Conservation (phyloP, 2,329 filamentous ascomycete species). For the Stemphylium lycopersici region DNA sequence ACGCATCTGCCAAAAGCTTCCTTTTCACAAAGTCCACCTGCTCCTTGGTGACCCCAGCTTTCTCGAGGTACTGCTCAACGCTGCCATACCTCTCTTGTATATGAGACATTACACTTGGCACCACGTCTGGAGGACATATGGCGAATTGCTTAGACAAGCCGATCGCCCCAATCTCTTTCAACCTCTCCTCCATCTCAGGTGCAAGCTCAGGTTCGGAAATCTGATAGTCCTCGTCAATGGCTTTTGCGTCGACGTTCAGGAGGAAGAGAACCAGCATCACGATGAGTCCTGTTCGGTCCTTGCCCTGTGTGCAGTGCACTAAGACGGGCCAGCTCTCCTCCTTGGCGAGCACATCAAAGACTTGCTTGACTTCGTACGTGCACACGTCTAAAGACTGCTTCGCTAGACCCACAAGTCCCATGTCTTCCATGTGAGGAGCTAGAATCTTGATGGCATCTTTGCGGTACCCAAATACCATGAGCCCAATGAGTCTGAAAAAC, state of each 20-base stretch:
- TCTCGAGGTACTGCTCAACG: slow-evolving; percentile 67
- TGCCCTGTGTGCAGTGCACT: slow-evolving; percentile 87
- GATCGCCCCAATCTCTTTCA: slow-evolving; percentile 72
- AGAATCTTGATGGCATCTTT: slow-evolving; percentile 73
- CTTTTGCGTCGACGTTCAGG: slow-evolving; percentile 61
- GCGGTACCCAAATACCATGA: slow-evolving; percentile 71
- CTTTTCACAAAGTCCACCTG: slow-evolving; percentile 44
- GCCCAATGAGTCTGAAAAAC: slow-evolving; percentile 66
- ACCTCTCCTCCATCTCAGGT: slow-evolving; percentile 65
- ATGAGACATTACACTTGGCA: slow-evolving; percentile 63
- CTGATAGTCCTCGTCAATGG: slow-evolving; percentile 74
- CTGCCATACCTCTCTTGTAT: slow-evolving; percentile 69
- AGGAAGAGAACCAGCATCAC: slow-evolving; percentile 72
- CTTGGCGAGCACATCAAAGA: slow-evolving; percentile 58
- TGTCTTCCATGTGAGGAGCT: slow-evolving; percentile 70
- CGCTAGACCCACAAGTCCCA: slow-evolving; percentile 73
- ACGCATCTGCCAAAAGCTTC: slow-evolving; percentile 36
- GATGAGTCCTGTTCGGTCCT: slow-evolving; percentile 80
- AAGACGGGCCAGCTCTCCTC: slow-evolving; percentile 66
- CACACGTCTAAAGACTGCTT: slow-evolving; percentile 73
- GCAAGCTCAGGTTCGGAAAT: slow-evolving; percentile 67
- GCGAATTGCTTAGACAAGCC: slow-evolving; percentile 74
- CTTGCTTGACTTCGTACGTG: slow-evolving; percentile 63
- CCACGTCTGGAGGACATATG: slow-evolving; percentile 68
- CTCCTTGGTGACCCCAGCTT: slow-evolving; percentile 59